Conservation (phyloP, 2,329 filamentous ascomycete genomes). For the Colletotrichum sp. region DNA sequence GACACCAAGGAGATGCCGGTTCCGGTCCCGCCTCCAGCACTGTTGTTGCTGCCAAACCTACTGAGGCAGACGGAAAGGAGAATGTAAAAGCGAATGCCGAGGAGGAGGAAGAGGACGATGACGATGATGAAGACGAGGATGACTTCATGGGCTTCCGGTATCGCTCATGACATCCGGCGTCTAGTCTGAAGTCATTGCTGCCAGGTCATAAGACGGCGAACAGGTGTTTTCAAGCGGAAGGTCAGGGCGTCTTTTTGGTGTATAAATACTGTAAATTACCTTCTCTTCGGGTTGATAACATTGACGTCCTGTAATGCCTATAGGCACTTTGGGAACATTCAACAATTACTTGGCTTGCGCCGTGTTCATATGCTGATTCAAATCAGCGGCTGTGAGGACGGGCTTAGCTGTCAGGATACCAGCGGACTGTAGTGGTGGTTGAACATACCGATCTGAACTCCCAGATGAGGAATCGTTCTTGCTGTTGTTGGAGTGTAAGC, state of each 20-base stretch:
- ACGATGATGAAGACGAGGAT: constrained; percentile 55
- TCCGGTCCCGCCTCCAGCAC: constrained; percentile 16
- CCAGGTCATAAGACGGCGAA: neutral
- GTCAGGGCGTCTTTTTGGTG: neutral
- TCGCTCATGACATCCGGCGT: constrained; percentile 25
- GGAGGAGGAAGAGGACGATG: constrained; percentile 39
- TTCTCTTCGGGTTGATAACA: constrained; percentile 15
- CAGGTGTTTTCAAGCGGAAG: neutral
- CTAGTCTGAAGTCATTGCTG: neutral
- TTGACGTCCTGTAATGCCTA: neutral
- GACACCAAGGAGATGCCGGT: constrained; percentile 41
- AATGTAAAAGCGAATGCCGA: constrained; percentile 30
- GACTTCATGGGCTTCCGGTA: constrained; percentile 67
- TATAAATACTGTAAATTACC: constrained; percentile 17
- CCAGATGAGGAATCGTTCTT: neutral
- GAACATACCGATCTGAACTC: neutral
- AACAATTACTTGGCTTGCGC: neutral
- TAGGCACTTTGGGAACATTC: neutral
- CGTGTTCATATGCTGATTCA: neutral
- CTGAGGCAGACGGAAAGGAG: constrained; percentile 29
- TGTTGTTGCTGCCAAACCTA: constrained; percentile 20
- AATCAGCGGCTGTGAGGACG: neutral
- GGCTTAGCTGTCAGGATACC: neutral
- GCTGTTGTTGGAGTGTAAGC: neutral
- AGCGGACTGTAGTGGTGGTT: neutral